A percentile compares a stretch with the other conserved stretches of the same genome.
phyloP scores from a whole-genome alignment of 495 filamentous ascomycete species.

The Daldinia childiae region DNA sequence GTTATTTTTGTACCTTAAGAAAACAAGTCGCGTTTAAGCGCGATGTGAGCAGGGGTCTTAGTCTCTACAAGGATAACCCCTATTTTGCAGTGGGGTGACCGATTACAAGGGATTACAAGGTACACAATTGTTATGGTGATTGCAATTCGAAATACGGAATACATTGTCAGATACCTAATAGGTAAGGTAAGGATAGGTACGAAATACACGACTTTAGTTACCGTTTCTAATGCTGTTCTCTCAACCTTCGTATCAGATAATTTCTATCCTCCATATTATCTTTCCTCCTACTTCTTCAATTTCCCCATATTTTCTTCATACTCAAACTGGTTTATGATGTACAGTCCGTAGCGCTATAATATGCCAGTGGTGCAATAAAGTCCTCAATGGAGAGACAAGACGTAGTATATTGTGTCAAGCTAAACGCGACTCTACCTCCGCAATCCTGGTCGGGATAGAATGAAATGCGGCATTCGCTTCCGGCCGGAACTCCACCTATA shows the following conservation, averaged over 20 bases:
- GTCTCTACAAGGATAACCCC: conserved; percentile 1
- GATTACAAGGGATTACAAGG: too few relatives aligned
- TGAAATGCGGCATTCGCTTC: conserved; percentile 22
- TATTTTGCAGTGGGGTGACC: background rate
- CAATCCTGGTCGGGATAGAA: conserved; percentile 20
- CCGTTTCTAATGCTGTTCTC: background rate
- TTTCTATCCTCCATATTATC: background rate
- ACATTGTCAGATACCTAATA: background rate
- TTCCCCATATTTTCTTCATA: background rate
- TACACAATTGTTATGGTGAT: background rate
- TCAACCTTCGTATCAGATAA: background rate
- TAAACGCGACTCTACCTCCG: conserved; percentile 13
- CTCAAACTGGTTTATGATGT: background rate
- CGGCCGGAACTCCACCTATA: conserved; percentile 10
- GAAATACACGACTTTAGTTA: background rate
- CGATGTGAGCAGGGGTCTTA: background rate
- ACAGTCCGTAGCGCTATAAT: conserved; percentile 23
- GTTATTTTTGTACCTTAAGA: too few relatives aligned
- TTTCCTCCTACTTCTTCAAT: background rate
- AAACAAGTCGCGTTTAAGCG: background rate
- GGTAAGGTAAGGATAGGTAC: too few relatives aligned
- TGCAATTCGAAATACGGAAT: background rate
- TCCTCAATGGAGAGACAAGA: conserved; percentile 25
- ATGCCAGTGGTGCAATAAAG: conserved; percentile 14
- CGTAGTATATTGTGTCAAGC: conserved; percentile 24